Conservation (phyloP, 2,329 filamentous ascomycete genomes). For the Sporothrix variecibatus region DNA sequence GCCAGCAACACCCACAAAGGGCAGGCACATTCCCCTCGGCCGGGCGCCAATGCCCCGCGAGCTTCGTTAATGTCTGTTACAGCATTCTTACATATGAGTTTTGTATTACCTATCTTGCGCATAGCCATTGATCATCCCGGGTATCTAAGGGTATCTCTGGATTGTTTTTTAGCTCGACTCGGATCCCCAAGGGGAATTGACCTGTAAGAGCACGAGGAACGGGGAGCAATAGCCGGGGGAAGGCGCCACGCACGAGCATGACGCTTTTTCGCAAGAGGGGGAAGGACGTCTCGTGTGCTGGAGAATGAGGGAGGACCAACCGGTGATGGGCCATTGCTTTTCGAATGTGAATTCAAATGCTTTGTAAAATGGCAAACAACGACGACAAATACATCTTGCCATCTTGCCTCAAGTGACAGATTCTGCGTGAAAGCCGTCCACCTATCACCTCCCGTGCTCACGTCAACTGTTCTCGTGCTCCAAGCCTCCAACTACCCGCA, state of each 20-base stretch:
- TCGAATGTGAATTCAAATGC: not conserved
- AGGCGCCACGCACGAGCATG: constrained; percentile 12
- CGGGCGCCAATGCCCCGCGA: constrained; percentile 30
- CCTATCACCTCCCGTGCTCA: not conserved
- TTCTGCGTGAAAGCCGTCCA: not conserved
- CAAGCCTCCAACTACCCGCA: not conserved
- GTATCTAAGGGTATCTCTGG: constrained; percentile 22
- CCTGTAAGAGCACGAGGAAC: constrained; percentile 9
- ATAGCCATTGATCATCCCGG: constrained; percentile 20
- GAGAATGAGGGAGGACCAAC: not conserved
- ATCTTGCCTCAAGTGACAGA: not conserved
- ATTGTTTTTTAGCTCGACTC: not conserved
- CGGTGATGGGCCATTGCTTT: not conserved
- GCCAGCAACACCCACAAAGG: constrained; percentile 19
- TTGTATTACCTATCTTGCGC: constrained; percentile 21
- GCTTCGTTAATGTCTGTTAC: not conserved
- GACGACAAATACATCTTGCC: not conserved
- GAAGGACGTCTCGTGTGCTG: constrained; percentile 13
- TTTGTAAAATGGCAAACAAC: not conserved
- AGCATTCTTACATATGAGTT: not conserved
- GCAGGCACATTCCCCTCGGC: constrained; percentile 34
- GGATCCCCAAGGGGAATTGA: not conserved
- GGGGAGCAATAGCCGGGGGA: constrained; percentile 25
- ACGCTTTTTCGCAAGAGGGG: not conserved
- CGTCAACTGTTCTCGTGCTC: not conserved